These are phyloP conservation scores for Xylariaceae sp. DNA, from an alignment of 2,329 filamentous ascomycete genomes.

Conservation along the genomic window DNA sequence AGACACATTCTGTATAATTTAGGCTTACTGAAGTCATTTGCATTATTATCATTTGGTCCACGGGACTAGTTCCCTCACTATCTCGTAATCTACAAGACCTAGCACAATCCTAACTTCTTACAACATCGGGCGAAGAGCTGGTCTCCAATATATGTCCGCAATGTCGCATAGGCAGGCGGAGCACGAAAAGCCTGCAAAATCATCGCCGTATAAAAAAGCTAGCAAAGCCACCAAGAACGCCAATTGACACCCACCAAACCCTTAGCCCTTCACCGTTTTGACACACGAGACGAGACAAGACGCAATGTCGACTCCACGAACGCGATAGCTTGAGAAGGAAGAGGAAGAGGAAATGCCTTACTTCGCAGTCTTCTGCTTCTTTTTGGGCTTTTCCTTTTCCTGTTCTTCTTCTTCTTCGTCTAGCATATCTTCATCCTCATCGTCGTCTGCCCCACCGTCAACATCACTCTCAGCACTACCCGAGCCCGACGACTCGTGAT, in stretches of 20 bases:
- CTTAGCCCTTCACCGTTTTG: background rate
- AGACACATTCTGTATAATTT: background rate
- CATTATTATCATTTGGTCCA: background rate
- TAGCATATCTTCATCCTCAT: slow-evolving; percentile 40
- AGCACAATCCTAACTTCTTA: no score
- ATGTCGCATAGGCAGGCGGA: background rate
- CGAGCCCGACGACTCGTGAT: slow-evolving; percentile 81
- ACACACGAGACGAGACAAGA: background rate
- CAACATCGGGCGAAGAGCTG: no score
- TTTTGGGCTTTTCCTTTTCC: slow-evolving; percentile 44
- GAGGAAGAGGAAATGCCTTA: slow-evolving; percentile 5
- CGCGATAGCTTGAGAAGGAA: background rate
- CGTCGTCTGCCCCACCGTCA: slow-evolving; percentile 51
- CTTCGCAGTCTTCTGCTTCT: slow-evolving; percentile 44
- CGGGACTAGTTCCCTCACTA: background rate
- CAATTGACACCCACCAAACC: background rate
- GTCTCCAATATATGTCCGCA: background rate
- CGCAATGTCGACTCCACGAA: background rate
- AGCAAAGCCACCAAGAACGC: background rate
- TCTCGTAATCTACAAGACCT: background rate
- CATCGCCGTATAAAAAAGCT: background rate
- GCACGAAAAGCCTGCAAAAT: background rate
- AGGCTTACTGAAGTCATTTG: background rate
- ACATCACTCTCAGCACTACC: slow-evolving; percentile 68
- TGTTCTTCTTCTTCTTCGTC: slow-evolving; percentile 41